Evolutionary conservation across 805 yeast genomes (phyloP), one percentile per base, ranked within the genome.

Genomic region (Debaryomyces prosopidis): DNA sequence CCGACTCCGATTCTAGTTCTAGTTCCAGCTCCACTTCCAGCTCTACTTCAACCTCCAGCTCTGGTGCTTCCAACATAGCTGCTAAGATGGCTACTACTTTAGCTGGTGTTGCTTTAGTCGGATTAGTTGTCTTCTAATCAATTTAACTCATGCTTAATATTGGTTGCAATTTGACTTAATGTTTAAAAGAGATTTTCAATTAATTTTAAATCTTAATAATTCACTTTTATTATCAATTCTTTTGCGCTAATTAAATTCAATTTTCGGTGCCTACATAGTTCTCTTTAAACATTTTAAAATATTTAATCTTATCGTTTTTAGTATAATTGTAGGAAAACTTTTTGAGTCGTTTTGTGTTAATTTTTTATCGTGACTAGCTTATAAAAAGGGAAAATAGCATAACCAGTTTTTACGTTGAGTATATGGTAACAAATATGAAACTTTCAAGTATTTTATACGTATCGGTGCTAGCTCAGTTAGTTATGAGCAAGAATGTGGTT

Each of bases 81-180:
- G 63, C 61, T 45, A 55, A 69, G 40, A 70, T 68, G 47, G 68
- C 68, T 45, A 50, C 68, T 39, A 75, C 73, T 54, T 63, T 69
- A 36, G 66, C 68, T 42, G 75, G 75, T 55, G 62, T 69, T 37
- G 66, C 68, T 50, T 59, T 71, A 50, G 20, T 36, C 28, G 20
- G 39, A 63, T 56, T 60, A 62, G 53, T 50, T 42, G 42, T 17
- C 14, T 35, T 35, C 26, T 19, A 17, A 35, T 19, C 38, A n/a
- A 19, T 4, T 35, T 17, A 19, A 19, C 10, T 35, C 16, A 23
- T 23, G 26, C 9, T 23, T 23, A 23, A 23, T 23, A 10, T 10
- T 20, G 23, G 7, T 7, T 23, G 9, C 16, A n/a, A 11, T 30
- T 14, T 30, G 33, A 11, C 16, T 30, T 30, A n/a, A n/a, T 2